Evolutionary conservation across 2,329 filamentous ascomycete genomes (phyloP).

Genomic region (Cladophialophora psammophila): DNA sequence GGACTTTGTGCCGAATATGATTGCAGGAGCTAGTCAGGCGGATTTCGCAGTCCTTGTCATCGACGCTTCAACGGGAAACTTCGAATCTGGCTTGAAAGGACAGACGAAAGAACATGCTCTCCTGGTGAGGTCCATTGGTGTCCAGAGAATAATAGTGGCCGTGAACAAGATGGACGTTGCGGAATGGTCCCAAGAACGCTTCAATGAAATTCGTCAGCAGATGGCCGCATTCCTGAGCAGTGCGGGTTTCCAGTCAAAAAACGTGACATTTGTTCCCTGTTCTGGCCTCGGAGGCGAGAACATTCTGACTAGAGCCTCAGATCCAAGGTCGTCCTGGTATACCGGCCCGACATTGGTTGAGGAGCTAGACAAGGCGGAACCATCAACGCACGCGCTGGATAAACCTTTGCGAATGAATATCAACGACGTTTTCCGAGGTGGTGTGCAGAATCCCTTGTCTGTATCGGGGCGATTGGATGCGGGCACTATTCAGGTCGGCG

Average conservation of each 20-base stretch:
- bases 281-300: conserved; percentile 91
- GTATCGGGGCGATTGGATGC: conserved; percentile 86
- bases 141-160: conserved; percentile 85
- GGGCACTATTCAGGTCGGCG: conserved; percentile 83
- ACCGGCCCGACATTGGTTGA: conserved; percentile 78
- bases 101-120: conserved; percentile 95
- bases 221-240: conserved; percentile 81
- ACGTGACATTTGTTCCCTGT: conserved; percentile 86
- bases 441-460: conserved; percentile 80
- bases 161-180: conserved; percentile 95
- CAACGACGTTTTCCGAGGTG: conserved; percentile 82
- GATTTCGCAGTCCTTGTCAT: conserved; percentile 96
- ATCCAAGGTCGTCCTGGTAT: conserved; percentile 75
- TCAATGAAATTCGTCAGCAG: conserved; percentile 83
- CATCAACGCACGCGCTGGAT: conserved; percentile 69
- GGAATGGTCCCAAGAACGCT: conserved; percentile 81
- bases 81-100: conserved; percentile 90
- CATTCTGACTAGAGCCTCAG: conserved; percentile 61
- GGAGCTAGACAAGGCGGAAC: conserved; percentile 83
- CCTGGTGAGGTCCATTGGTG: conserved; percentile 86
- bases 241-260: conserved; percentile 81
- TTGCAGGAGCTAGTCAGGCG: conserved; percentile 92
- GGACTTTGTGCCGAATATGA: conserved; percentile 99
- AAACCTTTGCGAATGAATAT: conserved; percentile 87
- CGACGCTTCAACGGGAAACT: conserved; percentile 87